Conservation (phyloP, 169 alveolate genomes). For the Cryptosporidium meleagridis region DNA sequence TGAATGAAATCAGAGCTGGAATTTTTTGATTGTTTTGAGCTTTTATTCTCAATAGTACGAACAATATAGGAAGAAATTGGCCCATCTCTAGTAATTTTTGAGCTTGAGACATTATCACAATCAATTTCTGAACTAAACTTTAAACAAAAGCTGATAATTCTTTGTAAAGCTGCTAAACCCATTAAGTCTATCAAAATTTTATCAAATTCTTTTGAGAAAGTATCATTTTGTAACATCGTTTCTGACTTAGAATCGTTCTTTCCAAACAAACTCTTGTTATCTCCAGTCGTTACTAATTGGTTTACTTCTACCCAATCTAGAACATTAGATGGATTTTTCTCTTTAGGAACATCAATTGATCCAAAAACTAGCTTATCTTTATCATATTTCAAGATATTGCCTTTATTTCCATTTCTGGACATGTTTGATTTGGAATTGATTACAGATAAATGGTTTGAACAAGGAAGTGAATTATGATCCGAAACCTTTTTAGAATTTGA, state of each 20-base stretch:
- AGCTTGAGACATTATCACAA: slow-evolving; percentile 12
- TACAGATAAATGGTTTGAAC: slow-evolving; percentile 3
- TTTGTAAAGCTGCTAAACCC: slow-evolving; percentile 70
- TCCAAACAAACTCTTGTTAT: not conserved
- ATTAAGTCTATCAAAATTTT: slow-evolving; percentile 24
- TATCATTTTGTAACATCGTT: not conserved
- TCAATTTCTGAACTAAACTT: slow-evolving; percentile 27
- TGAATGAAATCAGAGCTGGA: not conserved
- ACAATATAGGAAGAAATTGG: slow-evolving; percentile 59
- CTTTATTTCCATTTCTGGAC: not conserved
- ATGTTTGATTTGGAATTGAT: not conserved
- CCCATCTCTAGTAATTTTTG: slow-evolving; percentile 50
- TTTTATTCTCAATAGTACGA: not conserved
- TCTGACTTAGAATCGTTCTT: not conserved
- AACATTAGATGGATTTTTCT: not conserved
- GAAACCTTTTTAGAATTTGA: slow-evolving; percentile 27
- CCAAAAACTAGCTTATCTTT: not conserved
- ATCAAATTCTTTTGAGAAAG: slow-evolving; percentile 49
- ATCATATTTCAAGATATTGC: not conserved
- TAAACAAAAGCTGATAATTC: slow-evolving; percentile 44
- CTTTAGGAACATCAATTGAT: not conserved
- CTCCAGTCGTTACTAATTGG: not conserved
- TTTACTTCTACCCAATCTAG: slow-evolving; percentile 5
- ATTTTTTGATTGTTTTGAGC: not conserved
- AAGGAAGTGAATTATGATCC: slow-evolving; percentile 18